A percentile compares a stretch with the other conserved stretches of the same genome.
Conservation (phyloP, 352 stramenopile species). For the Phytopythium helicoides region DNA sequence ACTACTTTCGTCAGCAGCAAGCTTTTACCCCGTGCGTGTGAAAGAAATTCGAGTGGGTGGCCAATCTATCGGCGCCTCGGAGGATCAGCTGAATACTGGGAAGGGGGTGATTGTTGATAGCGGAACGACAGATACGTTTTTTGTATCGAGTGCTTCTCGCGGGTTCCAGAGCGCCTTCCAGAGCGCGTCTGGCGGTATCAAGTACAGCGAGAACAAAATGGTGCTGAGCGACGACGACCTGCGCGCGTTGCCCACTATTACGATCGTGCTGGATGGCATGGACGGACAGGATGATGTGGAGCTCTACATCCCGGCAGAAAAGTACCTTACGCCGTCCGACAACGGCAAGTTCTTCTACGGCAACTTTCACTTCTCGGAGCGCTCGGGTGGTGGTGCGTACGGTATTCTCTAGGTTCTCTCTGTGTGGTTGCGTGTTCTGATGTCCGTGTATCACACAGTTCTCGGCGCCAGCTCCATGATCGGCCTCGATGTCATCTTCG, state of each 20-base stretch:
- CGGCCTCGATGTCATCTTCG: conserved; percentile 85
- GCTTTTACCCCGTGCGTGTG: conserved; percentile 82
- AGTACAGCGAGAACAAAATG: conserved; percentile 66
- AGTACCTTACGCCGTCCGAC: conserved; percentile 61
- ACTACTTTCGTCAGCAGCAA: conserved; percentile 39
- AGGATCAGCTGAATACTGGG: conserved; percentile 55
- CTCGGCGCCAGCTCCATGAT: conserved; percentile 79
- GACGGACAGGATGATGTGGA: conserved; percentile 49
- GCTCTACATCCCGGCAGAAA: conserved; percentile 54
- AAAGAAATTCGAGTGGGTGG: conserved; percentile 69
- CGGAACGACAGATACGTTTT: conserved; percentile 86
- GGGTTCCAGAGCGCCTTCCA: conserved; percentile 57
- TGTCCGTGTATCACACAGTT: conserved; percentile 26
- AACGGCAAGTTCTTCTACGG: conserved; percentile 53
- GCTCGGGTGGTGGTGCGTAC: conserved; percentile 68
- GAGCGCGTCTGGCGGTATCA: conserved; percentile 30
- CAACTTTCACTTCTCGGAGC: conserved; percentile 84
- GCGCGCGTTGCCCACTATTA: conserved; percentile 50
- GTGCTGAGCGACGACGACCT: conserved; percentile 38
- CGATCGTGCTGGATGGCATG: conserved; percentile 58
- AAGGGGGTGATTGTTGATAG: conserved; percentile 84
- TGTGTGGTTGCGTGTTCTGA: not conserved
- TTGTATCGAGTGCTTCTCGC: conserved; percentile 41
- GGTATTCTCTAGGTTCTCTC: not conserved
- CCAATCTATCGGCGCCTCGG: conserved; percentile 40